Base-by-base conservation (phyloP, 805 yeast species). In the Candida stauntonica region DNA sequence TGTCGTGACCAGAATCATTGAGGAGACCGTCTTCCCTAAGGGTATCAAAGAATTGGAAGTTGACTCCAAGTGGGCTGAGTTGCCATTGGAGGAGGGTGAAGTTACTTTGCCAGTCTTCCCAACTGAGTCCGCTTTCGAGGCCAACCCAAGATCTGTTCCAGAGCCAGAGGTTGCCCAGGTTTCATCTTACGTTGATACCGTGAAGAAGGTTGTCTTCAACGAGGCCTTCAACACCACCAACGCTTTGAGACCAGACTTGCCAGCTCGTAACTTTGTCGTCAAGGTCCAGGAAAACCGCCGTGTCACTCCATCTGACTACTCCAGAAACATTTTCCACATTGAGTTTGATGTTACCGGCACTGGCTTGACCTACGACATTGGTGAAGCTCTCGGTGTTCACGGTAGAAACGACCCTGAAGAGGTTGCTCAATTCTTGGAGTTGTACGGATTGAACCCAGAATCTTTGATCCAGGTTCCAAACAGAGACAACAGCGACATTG, bases 311-410 rank as follows among this genome's bases (percentile, higher is more conserved):
- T 57, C 54, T 26, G 89, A 86, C 54, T 91, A 91, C 64, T 86
- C 86, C 46, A 86, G 98, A 68, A 85, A 91, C 65, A 89, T 91
- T 54, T 91, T 91, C 86, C 96, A 91, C 59, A 83, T 91, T 51
- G 98, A 91, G 66, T 87, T 91, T 51, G 98, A 91, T 60, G 76
- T 81, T 57, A 64, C 88, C 32, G 95, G 94, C 37, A 88, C 97
- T 26, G 96, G 95, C 18, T 70, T 91, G 58, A 86, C 78, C 35
- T 91, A 91, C 60, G 93, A 81, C 47, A 87, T 91, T 57, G 98
- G 98, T 60, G 98, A 91, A 70, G 96, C 98, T 16, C 75, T 91
- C 44, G 98, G 98, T 56, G 77, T 91, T 44, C 97, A 91, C 55
- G 96, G 95, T 34, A 80, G 91, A 57, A 91, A 91, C 67, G 73